A percentile compares a stretch with the other conserved stretches of the same genome.
Conservation (phyloP, 371 early-diverging fungal genomes). For the Nematocida ausubeli region DNA sequence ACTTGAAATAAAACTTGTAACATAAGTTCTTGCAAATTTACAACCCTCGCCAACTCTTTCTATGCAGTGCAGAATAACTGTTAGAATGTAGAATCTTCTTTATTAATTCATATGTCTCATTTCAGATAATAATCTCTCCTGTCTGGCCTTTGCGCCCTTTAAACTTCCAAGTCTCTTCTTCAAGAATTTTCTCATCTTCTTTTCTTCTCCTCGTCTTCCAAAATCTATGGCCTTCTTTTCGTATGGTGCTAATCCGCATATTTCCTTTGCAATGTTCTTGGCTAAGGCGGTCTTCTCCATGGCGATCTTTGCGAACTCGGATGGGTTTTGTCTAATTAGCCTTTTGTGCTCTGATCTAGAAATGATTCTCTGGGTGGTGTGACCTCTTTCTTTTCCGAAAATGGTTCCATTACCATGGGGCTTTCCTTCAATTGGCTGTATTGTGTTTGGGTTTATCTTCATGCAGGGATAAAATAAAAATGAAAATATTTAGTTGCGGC, state of each 20-base stretch:
- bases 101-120: conserved; percentile 40
- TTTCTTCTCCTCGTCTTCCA: conserved; percentile 63
- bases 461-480: conserved; percentile 58
- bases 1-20: background rate
- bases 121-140: conserved; percentile 53
- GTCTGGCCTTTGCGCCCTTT: conserved; percentile 60
- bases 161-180: conserved; percentile 67
- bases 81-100: background rate
- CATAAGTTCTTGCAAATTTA: background rate
- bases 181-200: conserved; percentile 66
- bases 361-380: conserved; percentile 18
- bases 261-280: conserved; percentile 63
- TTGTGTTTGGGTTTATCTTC: conserved; percentile 24
- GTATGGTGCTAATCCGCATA: conserved; percentile 67
- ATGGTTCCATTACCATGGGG: conserved; percentile 45
- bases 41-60: background rate
- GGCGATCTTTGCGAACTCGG: conserved; percentile 6
- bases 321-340: conserved; percentile 19
- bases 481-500: conserved; percentile 5
- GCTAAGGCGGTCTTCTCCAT: conserved; percentile 57
- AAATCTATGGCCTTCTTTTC: conserved; percentile 68
- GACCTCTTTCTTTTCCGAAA: conserved; percentile 45
- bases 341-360: conserved; percentile 37
- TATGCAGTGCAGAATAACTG: background rate
- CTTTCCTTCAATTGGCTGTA: conserved; percentile 44